A percentile compares a stretch with the other conserved stretches of the same genome.
Evolutionary conservation across 768 basidiomycete species (phyloP).

Genomic region (Exidia glandulosa): DNA sequence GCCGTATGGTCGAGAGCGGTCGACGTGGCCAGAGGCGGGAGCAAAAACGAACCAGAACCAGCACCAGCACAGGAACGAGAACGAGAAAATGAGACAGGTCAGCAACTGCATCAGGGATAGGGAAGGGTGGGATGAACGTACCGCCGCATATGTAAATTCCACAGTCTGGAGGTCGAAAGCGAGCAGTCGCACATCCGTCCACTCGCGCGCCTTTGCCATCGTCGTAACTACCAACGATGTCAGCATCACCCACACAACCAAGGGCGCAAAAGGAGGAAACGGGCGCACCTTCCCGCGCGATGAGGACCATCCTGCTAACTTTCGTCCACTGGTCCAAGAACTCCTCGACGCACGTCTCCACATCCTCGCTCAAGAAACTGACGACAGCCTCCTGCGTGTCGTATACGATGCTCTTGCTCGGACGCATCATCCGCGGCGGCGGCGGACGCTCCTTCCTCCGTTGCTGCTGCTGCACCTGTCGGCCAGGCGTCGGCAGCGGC

Average conservation of each 20-base stretch:
- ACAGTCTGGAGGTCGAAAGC: conserved; percentile 89
- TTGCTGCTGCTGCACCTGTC: neutral
- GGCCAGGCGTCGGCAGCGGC: neutral
- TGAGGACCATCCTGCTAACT: conserved; percentile 88
- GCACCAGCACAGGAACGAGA: neutral
- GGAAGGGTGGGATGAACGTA: conserved; percentile 15
- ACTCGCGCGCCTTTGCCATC: conserved; percentile 62
- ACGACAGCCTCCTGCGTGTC: conserved; percentile 83
- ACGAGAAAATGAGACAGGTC: too few species aligned
- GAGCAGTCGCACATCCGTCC: conserved; percentile 68
- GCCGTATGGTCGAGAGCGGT: too few species aligned
- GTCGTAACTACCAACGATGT: neutral
- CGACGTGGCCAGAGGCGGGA: neutral
- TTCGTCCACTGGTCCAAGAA: conserved; percentile 89
- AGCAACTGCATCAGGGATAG: too few species aligned
- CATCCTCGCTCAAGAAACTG: conserved; percentile 77
- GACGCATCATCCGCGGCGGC: conserved; percentile 45
- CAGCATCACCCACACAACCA: neutral
- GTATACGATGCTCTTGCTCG: conserved; percentile 80
- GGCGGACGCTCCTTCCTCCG: neutral
- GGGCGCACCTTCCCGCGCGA: conserved; percentile 70
- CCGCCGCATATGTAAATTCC: conserved; percentile 72
- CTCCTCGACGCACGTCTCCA: conserved; percentile 80
- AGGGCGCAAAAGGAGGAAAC: neutral
- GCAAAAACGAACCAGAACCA: neutral